phyloP scores from a whole-genome alignment of 2,329 filamentous ascomycete genomes.

The Berkeleyomyces rouxiae region DNA sequence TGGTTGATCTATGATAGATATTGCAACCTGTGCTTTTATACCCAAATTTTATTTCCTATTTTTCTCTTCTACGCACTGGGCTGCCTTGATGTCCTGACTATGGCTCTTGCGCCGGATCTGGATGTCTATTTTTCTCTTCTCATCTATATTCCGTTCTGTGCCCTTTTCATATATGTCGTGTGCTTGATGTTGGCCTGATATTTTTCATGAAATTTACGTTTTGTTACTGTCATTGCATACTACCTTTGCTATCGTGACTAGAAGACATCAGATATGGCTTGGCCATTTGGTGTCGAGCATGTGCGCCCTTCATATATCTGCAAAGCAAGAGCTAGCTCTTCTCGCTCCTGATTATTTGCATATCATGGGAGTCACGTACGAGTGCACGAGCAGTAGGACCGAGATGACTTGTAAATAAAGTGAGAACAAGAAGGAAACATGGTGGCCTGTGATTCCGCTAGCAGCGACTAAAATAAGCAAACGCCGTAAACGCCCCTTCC shows the following conservation, averaged over 20 bases:
- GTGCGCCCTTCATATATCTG: too few species aligned
- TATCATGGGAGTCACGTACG: background rate
- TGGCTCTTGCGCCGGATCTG: background rate
- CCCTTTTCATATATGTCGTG: background rate
- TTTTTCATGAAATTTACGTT: background rate
- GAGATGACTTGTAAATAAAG: background rate
- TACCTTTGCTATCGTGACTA: background rate
- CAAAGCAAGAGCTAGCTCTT: background rate
- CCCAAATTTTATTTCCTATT: slow-evolving; percentile 4
- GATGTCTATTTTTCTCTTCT: background rate
- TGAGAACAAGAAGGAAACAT: background rate
- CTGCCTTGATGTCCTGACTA: background rate
- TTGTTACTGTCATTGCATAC: background rate
- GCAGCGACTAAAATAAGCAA: background rate
- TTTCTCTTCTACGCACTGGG: background rate
- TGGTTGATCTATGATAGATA: slow-evolving; percentile 9
- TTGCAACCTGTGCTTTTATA: slow-evolving; percentile 1
- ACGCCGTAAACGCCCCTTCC: background rate
- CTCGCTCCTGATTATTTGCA: background rate
- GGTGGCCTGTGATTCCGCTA: background rate
- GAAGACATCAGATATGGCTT: too few species aligned
- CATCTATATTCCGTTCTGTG: background rate
- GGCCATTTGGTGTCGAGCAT: too few species aligned
- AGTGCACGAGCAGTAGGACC: background rate
- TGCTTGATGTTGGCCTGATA: slow-evolving; percentile 2